phyloP scores from a whole-genome alignment of 176 grass and related monocot genomes.

The Avena insularis region DNA sequence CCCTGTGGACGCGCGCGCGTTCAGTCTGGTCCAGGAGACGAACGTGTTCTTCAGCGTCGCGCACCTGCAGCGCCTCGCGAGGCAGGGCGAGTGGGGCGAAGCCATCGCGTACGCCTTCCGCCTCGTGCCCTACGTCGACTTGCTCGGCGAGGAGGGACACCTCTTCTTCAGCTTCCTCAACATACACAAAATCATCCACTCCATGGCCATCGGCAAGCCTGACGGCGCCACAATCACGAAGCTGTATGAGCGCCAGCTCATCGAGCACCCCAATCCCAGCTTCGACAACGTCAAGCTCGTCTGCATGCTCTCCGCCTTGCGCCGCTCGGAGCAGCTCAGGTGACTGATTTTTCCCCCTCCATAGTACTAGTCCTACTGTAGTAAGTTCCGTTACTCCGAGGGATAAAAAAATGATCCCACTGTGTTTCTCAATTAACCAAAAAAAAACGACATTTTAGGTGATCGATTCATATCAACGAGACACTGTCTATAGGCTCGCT shows the following conservation, averaged over 20 bases:
- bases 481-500: too few species aligned
- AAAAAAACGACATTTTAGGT: neutral
- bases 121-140: neutral
- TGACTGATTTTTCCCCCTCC: neutral
- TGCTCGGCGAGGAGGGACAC: neutral
- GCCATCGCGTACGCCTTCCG: constrained; percentile 18
- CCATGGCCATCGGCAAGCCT: neutral
- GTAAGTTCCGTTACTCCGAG: neutral
- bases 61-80: constrained; percentile 21
- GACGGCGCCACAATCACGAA: neutral
- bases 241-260: neutral
- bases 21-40: neutral
- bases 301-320: neutral
- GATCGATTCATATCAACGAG: too few species aligned
- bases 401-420: neutral
- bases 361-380: neutral
- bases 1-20: neutral
- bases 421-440: neutral
- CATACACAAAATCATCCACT: neutral
- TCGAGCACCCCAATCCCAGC: neutral
- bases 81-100: neutral
- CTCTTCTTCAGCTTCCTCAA: neutral
- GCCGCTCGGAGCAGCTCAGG: neutral
- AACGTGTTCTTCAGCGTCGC: neutral
- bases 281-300: neutral